Percentiles rank a stretch among this genome's conserved stretches.
These are phyloP conservation scores for Globisporangium lucens DNA, from an alignment of 352 stramenopile species.

Conservation along the genomic window DNA sequence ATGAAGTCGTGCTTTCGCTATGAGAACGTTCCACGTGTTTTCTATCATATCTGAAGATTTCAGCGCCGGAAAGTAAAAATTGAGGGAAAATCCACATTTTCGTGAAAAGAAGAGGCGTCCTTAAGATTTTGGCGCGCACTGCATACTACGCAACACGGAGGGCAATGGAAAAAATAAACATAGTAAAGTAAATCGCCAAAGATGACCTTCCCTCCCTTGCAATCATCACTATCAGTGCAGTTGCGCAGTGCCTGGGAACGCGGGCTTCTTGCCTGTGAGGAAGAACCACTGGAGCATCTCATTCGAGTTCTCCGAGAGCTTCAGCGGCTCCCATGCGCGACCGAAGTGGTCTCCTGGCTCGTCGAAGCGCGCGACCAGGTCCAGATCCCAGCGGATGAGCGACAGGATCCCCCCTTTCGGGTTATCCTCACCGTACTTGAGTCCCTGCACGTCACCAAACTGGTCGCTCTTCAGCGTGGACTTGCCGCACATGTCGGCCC, in stretches of 20 bases:
- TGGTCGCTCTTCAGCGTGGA: not conserved
- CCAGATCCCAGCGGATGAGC: conserved; percentile 15
- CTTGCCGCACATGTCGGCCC: conserved; percentile 21
- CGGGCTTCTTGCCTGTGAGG: conserved; percentile 14
- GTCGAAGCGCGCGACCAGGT: conserved; percentile 5
- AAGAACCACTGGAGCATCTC: conserved; percentile 15
- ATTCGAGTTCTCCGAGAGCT: not conserved
- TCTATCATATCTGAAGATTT: too few species aligned
- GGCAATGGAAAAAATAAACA: too few species aligned
- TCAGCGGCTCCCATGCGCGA: conserved; percentile 15
- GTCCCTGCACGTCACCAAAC: conserved; percentile 1
- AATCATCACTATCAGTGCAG: too few species aligned
- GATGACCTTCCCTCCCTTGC: not conserved
- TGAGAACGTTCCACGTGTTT: too few species aligned
- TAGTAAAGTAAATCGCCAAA: too few species aligned
- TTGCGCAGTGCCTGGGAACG: too few species aligned
- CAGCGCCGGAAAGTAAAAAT: too few species aligned
- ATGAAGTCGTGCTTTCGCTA: too few species aligned
- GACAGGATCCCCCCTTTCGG: conserved; percentile 12
- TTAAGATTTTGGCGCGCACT: too few species aligned
- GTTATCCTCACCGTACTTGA: conserved; percentile 21
- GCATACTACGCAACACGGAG: too few species aligned
- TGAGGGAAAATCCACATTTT: too few species aligned
- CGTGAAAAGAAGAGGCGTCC: too few species aligned
- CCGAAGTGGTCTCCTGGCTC: conserved; percentile 15